Evolutionary conservation across 208 protist genomes (phyloP).

Genomic region (Trypanosoma vivax): DNA sequence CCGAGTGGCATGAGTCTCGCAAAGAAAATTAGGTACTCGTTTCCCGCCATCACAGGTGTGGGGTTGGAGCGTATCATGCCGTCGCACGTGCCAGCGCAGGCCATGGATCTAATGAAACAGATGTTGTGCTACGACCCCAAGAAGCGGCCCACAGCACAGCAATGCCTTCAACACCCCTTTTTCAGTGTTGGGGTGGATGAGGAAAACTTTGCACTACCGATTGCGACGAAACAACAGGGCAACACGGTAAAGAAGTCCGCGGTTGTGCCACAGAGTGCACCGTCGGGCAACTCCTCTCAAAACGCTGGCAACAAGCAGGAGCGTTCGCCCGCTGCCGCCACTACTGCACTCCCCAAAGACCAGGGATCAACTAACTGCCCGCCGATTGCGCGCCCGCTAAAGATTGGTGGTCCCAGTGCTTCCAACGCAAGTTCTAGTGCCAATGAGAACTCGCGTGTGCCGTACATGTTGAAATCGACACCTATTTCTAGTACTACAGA

Average conservation of each 20-base stretch:
- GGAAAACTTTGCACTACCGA: slow-evolving; percentile 30
- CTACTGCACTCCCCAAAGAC: slow-evolving; percentile 13
- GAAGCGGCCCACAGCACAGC: slow-evolving; percentile 88
- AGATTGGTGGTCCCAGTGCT: background rate
- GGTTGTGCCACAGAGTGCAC: slow-evolving; percentile 39
- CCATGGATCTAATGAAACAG: slow-evolving; percentile 87
- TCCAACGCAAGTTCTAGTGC: slow-evolving; percentile 1
- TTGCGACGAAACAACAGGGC: slow-evolving; percentile 38
- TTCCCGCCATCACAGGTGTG: slow-evolving; percentile 51
- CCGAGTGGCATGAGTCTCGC: slow-evolving; percentile 59
- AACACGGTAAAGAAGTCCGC: slow-evolving; percentile 28
- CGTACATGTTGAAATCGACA: too few species aligned
- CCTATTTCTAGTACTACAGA: background rate
- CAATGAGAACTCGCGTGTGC: too few species aligned
- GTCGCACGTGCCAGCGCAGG: slow-evolving; percentile 77
- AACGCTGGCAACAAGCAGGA: background rate
- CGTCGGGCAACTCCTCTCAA: slow-evolving; percentile 18
- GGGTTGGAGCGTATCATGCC: slow-evolving; percentile 59
- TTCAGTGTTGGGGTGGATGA: slow-evolving; percentile 71
- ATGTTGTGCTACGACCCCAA: slow-evolving; percentile 95
- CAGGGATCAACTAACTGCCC: background rate
- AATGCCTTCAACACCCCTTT: slow-evolving; percentile 92
- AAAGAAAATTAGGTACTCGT: slow-evolving; percentile 77
- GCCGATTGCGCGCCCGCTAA: slow-evolving; percentile 10
- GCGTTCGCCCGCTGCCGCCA: slow-evolving; percentile 2